A percentile compares a stretch with the other conserved stretches of the same genome.
Evolutionary conservation across 2,329 filamentous ascomycete species (phyloP).

Genomic region (Neocatenulostroma microsporum): DNA sequence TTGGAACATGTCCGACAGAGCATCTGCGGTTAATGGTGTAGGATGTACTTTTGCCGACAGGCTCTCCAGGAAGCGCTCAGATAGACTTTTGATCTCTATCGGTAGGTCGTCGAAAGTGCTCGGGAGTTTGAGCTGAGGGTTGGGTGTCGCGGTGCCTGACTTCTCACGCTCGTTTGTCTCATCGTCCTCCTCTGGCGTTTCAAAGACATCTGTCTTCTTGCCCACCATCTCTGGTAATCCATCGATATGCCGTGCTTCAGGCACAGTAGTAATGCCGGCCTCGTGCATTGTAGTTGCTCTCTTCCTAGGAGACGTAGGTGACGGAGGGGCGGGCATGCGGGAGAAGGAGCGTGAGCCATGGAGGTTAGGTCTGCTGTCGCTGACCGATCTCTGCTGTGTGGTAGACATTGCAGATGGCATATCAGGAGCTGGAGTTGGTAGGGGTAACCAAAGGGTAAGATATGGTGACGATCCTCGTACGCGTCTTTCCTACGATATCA

Average conservation of each 20-base stretch:
- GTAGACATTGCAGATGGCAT: no score
- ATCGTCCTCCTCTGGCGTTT: slow-evolving; percentile 31
- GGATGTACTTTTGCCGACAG: slow-evolving; percentile 80
- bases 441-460: no score
- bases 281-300: slow-evolving; percentile 43
- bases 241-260: slow-evolving; percentile 35
- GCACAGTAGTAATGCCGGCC: slow-evolving; percentile 35
- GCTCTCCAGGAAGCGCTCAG: slow-evolving; percentile 88
- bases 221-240: slow-evolving; percentile 27
- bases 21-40: slow-evolving; percentile 73
- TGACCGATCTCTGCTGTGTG: slow-evolving; percentile 4
- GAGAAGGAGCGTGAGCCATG: slow-evolving; percentile 44
- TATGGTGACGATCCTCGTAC: no score
- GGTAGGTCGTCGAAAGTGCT: slow-evolving; percentile 82
- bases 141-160: slow-evolving; percentile 13
- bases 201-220: slow-evolving; percentile 36
- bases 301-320: slow-evolving; percentile 29
- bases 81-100: slow-evolving; percentile 84
- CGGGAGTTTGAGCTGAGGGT: slow-evolving; percentile 36
- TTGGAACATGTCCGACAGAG: slow-evolving; percentile 79
- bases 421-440: no score
- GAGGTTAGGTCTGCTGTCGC: slow-evolving; percentile 22
- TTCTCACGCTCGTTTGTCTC: slow-evolving; percentile 18
- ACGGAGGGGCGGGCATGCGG: slow-evolving; percentile 37
- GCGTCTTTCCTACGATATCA: no score